These are phyloP conservation scores for Pseudogymnoascus sp. DNA, from an alignment of 2,329 filamentous ascomycete genomes.

Conservation along the genomic window DNA sequence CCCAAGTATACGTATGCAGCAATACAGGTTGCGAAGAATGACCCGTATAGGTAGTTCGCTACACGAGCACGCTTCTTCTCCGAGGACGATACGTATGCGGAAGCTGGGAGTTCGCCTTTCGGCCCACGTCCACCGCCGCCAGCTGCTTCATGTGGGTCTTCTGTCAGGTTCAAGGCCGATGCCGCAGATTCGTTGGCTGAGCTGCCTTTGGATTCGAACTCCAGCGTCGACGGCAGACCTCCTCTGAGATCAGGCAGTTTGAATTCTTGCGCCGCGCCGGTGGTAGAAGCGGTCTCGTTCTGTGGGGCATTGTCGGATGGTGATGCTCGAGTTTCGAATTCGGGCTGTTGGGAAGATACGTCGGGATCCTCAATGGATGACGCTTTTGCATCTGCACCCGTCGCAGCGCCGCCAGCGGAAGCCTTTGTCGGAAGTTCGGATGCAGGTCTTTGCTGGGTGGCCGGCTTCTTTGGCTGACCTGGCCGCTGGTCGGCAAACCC, in stretches of 20 bases:
- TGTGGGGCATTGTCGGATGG: constrained; percentile 31
- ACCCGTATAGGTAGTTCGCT: constrained; percentile 66
- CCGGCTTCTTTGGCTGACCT: constrained; percentile 23
- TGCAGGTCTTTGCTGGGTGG: constrained; percentile 18
- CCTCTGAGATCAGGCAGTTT: constrained; percentile 83
- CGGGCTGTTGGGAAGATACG: constrained; percentile 21
- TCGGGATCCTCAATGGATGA: constrained; percentile 16
- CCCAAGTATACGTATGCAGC: constrained; percentile 65
- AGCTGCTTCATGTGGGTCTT: constrained; percentile 42
- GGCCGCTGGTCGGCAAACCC: constrained; percentile 37
- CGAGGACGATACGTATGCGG: constrained; percentile 82
- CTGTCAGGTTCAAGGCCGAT: constrained; percentile 42
- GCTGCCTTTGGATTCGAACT: constrained; percentile 59
- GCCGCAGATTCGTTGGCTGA: constrained; percentile 26
- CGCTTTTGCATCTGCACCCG: constrained; percentile 16
- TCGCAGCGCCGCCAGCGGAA: constrained; percentile 12
- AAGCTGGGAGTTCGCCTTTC: constrained; percentile 63
- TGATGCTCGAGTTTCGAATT: constrained; percentile 30
- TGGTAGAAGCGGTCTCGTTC: constrained; percentile 27
- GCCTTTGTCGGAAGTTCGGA: constrained; percentile 9
- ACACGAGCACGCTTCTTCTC: constrained; percentile 73
- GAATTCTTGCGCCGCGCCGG: constrained; percentile 40
- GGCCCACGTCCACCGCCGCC: constrained; percentile 43
- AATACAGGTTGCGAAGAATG: constrained; percentile 49
- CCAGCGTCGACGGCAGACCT: constrained; percentile 86